phyloP scores from a whole-genome alignment of 495 filamentous ascomycete species.

The Copromyces sp. region DNA sequence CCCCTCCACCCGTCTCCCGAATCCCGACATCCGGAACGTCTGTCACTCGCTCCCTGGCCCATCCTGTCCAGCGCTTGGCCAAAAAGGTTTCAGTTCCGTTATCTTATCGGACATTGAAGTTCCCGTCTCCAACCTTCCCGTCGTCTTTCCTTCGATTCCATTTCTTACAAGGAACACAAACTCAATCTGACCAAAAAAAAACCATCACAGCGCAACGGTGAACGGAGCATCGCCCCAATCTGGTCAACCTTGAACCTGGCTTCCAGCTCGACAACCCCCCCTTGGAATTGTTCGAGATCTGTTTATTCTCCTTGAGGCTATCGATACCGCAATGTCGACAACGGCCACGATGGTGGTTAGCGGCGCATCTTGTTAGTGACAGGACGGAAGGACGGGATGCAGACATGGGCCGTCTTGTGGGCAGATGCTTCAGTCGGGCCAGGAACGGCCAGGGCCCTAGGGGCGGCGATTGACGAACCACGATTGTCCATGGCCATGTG shows the following conservation, averaged over 20 bases:
- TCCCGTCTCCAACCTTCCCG: neutral
- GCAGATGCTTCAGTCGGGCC: neutral
- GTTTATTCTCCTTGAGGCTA: neutral
- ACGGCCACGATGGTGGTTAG: neutral
- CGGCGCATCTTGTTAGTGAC: neutral
- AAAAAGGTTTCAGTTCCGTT: neutral
- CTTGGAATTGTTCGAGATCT: neutral
- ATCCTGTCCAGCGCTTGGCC: neutral
- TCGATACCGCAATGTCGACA: neutral
- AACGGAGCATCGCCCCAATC: neutral
- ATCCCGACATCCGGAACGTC: neutral
- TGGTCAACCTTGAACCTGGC: neutral
- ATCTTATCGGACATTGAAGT: neutral
- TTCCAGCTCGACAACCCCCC: neutral
- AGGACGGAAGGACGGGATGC: neutral
- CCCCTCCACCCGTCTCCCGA: neutral
- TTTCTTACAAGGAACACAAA: neutral
- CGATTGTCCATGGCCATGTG: constrained; percentile 1
- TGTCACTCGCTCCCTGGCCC: neutral
- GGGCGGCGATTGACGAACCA: neutral
- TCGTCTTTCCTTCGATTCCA: neutral
- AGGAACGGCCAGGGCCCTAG: neutral
- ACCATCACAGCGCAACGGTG: neutral
- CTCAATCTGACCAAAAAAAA: neutral
- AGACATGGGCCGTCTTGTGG: neutral